phyloP scores from a whole-genome alignment of 805 yeast genomes.

The Candida mattraensis region DNA sequence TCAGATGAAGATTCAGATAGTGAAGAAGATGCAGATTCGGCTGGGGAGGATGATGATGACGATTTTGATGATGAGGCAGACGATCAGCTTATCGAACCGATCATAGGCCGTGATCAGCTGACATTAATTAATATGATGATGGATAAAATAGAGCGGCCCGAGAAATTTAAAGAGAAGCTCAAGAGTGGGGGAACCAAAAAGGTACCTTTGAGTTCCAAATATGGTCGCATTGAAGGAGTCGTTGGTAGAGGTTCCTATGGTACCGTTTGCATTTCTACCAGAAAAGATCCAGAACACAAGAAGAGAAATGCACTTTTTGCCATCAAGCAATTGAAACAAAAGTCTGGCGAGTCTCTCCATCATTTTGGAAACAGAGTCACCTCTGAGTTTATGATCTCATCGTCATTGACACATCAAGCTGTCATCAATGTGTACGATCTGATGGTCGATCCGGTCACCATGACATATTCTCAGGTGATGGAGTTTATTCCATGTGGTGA shows the following conservation, averaged over 20 bases:
- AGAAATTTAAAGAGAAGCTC: conserved; percentile 33
- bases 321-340: conserved; percentile 70
- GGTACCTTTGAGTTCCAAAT: conserved; percentile 42
- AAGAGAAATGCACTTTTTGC: conserved; percentile 56
- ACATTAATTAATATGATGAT: conserved; percentile 47
- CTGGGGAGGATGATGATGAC: conserved; percentile 31
- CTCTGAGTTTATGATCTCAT: conserved; percentile 87
- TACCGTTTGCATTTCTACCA: conserved; percentile 43
- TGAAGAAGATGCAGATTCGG: conserved; percentile 20
- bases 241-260: conserved; percentile 50
- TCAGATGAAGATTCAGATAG: conserved; percentile 27
- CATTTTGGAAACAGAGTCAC: conserved; percentile 72
- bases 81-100: conserved; percentile 42
- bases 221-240: conserved; percentile 52
- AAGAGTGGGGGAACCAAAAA: conserved; percentile 27
- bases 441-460: conserved; percentile 67
- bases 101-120: conserved; percentile 51
- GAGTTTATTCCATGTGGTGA: conserved; percentile 93
- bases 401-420: conserved; percentile 71
- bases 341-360: conserved; percentile 55
- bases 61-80: conserved; percentile 40
- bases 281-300: conserved; percentile 40
- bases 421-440: conserved; percentile 77
- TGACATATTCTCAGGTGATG: conserved; percentile 87
- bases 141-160: conserved; percentile 45